Conservation (phyloP, 306 rosid genomes). For the Quercus bicolor region DNA sequence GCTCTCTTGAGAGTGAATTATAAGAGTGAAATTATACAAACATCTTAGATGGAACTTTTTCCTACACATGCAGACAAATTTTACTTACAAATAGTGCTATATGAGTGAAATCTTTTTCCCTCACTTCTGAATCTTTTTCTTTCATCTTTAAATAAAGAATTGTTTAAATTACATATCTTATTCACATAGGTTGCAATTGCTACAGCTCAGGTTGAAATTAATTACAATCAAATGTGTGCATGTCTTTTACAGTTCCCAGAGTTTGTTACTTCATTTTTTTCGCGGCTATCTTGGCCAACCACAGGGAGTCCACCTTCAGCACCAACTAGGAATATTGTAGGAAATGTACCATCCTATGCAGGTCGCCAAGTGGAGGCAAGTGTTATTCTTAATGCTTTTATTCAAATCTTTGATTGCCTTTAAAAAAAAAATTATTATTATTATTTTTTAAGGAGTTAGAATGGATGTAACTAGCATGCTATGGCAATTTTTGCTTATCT, state of each 20-base stretch:
- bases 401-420: background rate
- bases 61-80: background rate
- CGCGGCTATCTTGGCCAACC: constrained; percentile 72
- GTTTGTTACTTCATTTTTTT: constrained; percentile 61
- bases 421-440: no score
- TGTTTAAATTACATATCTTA: background rate
- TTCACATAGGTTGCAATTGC: constrained; percentile 16
- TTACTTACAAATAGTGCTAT: background rate
- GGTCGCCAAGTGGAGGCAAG: constrained; percentile 80
- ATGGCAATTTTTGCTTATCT: no score
- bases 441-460: background rate
- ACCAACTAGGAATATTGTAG: constrained; percentile 51
- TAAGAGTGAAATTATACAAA: background rate
- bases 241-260: constrained; percentile 63
- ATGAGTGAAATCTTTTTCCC: background rate
- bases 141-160: background rate
- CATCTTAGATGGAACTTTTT: background rate
- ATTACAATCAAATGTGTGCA: constrained; percentile 15
- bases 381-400: constrained; percentile 21
- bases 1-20: background rate
- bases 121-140: background rate
- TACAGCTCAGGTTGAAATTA: constrained; percentile 15
- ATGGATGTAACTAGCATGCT: background rate
- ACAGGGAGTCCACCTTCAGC: constrained; percentile 56
- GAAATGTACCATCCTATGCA: constrained; percentile 52